Evolutionary conservation across 1,139 yeast species (phyloP), one percentile per base, ranked within the genome.

Genomic region (Blastobotrys petasosporus): DNA sequence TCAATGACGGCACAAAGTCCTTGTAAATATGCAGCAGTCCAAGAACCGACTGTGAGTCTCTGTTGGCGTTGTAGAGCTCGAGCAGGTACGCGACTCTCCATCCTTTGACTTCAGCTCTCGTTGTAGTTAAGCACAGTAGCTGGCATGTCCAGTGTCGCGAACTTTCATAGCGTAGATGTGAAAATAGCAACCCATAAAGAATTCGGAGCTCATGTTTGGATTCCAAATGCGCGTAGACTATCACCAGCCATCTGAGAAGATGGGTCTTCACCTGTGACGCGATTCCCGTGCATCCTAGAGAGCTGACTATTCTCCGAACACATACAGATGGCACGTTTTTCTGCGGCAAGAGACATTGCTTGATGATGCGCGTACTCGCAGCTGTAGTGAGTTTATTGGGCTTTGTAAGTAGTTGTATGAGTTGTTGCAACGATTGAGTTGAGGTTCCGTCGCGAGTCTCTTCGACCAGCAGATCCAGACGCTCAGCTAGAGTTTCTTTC

Each of bases 101-200:
- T 1, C 62, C 60, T 39, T 63, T 69, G n/a, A 74, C 68, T 16
- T 60, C 58, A 4, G 56, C 25, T 12, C 43, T 39, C n/a, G 35
- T 47, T 0, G 76, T 63, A 1, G 69, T 51, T 46, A 74, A 55
- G 37, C 70, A 61, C 13, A 77, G 55, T 12, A 77, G 50, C 44
- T 71, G 71, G 11, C 78, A 69, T 3, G 73, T 57, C 59, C 69
- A 66, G 1, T 67, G 66, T 32, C 79, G 69, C 34, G 71, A 58
- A 44, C 63, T 69, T 49, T 74, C 77, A 49, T 64, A 73, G 41
- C 71, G 69, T 51, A 78, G 63, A 35, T 68, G 62, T 28, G 71
- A 68, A 51, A 75, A 65, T 46, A 76, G 60, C 11, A 71, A 48
- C 1, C 73, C 65, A 46, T 66, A 69, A 3, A 68, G 48, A 30